Base-by-base conservation (phyloP, 2,329 filamentous ascomycete species). In the Xylaria sp. region DNA sequence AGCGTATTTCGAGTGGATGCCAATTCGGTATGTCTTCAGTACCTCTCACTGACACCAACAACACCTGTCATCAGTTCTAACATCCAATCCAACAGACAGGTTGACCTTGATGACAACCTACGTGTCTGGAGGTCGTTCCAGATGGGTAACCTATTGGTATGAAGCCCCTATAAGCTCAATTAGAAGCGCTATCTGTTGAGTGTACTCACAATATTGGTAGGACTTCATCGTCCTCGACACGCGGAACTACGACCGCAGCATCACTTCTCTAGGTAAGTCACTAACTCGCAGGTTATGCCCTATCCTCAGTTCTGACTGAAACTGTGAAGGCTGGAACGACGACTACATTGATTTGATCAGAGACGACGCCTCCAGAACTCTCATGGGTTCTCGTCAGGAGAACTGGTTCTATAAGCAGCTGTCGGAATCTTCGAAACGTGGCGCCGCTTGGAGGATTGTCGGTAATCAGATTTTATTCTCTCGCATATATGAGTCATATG, bases 381-480 rank as follows among this genome's bases (percentile, higher is more conserved):
- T 92, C 65, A 91, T 92, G 87, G 89, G 89, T 2, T 77, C 80
- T 1, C 81, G 82, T 9, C 89, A 92, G 70, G 89, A 92, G 72
- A 82, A 83, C 66, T 92, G 89, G 89, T 87, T 90, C 73, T 89
- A 88, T 70, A 78, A 79, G 51, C 75, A 79, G 48, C 75, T 90
- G 6, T 78, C 78, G 4, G 71, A 80, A 53, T 87, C 85, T 0
- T 77, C 81, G n/a, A 67, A 82, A 13, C 81, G 88, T n/a, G 85
- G 84, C 23, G 85, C 88, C 0, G 79, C 81, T 0, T 92, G 89
- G 89, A 79, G 88, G 47, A 71, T 92, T 16, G 80, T 92, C 49
- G 88, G 88, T 8, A 88, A 85, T 30, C 88, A 91, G 70, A 83
- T 88, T 48, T 75, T 90, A 53, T 90, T 91, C 73, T 84, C 82